Base-by-base conservation (phyloP, 192 early-diverging fungal species). In the Phycomyces blakesleeanus region DNA sequence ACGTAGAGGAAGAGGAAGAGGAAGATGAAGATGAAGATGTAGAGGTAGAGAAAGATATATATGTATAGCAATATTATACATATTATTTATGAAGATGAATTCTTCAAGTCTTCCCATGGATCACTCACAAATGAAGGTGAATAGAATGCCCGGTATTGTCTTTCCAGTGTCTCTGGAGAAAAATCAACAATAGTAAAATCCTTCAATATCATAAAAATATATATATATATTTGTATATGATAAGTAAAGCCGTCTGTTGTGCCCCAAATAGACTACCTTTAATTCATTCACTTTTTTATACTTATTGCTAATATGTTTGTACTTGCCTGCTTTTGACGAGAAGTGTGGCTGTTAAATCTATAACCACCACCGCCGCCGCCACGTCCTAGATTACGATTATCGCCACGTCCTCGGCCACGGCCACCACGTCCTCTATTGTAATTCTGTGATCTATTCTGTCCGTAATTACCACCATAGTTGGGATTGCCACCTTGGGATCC, bases 81-180 rank as follows among this genome's bases (percentile, higher is more conserved):
- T 20, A 37, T 20, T 22, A 25, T 20, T 14, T 55, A 55, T 24
- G 24, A 38, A 4, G 14, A 25, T 58, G 15, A 11, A 11, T 60
- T 60, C 15, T 22, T 16, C 52, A 63, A 40, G 38, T 18, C n/a
- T 34, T 40, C 4, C 63, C 63, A 64, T 16, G 63, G 63, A 47
- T 64, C 63, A 24, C 55, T 41, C 10, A n/a, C 39, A 12, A 64
- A 40, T 14, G 9, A 18, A 27, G 63, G 40, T 22, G 22, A 64
- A 64, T 56, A 55, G 26, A 27, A 64, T 37, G 8, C 37, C 3
- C 37, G 18, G 44, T 55, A 64, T 22, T 27, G 8, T 55, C 9
- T 1, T 22, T 49, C 24, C 18, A 56, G 7, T 26, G 51, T 40
- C 11, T 56, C 53, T 18, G 54, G 44, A 27, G 61, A 63, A 29